These are phyloP conservation scores for Epichloe glyceriae DNA, from an alignment of 2,329 filamentous ascomycete species.

Conservation along the genomic window DNA sequence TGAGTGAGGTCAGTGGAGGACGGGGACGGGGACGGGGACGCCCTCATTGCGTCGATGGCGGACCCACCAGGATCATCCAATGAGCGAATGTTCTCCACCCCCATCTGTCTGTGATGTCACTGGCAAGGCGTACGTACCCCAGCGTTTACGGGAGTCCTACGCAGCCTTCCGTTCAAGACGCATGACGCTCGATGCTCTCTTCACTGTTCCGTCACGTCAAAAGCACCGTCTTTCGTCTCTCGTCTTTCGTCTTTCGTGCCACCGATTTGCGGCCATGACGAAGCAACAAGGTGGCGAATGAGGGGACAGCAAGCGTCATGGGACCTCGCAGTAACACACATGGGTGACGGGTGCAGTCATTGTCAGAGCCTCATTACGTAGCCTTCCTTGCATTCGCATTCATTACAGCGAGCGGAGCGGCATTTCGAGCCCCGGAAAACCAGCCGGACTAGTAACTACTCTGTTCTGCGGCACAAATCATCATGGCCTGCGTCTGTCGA, in stretches of 20 bases:
- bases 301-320: not conserved
- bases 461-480: not conserved
- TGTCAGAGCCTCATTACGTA: not conserved
- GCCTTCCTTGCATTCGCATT: not conserved
- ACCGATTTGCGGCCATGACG: not conserved
- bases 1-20: slow-evolving; percentile 2
- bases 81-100: not conserved
- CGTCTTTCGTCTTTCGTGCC: not conserved
- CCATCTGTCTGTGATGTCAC: slow-evolving; percentile 2
- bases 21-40: no score
- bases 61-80: not conserved
- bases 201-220: no score
- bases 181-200: no score
- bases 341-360: not conserved
- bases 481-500: not conserved
- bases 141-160: no score
- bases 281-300: not conserved
- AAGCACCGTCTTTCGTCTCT: no score
- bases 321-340: not conserved
- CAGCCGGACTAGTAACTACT: no score
- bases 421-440: no score
- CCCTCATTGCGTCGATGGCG: not conserved
- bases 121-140: not conserved
- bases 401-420: no score
- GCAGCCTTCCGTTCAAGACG: not conserved